Evolutionary conservation across 257 asterid species (phyloP).

Genomic region (Cruciata laevipes): DNA sequence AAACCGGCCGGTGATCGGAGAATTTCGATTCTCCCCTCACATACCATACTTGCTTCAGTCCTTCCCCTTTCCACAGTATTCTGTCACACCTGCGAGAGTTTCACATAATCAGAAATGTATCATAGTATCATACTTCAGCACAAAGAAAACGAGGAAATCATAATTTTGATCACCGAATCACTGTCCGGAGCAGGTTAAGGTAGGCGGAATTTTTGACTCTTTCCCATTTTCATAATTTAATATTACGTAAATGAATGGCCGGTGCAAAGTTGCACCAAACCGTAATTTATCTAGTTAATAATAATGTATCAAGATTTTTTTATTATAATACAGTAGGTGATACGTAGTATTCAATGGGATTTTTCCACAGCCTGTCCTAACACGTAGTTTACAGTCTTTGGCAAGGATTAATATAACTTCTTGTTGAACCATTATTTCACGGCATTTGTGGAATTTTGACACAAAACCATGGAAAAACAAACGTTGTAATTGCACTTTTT

Average conservation of each 20-base stretch:
- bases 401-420: neutral
- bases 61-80: conserved; percentile 87
- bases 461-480: neutral
- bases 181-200: neutral
- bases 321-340: neutral
- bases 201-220: neutral
- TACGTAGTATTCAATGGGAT: neutral
- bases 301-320: neutral
- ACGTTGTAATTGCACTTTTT: too few relatives aligned
- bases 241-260: neutral
- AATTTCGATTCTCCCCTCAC: conserved; percentile 71
- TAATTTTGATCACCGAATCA: neutral
- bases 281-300: too few relatives aligned
- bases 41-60: conserved; percentile 61
- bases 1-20: conserved; percentile 92
- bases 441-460: neutral
- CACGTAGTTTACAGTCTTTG: neutral
- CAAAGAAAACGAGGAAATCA: neutral
- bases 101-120: neutral
- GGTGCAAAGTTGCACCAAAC: neutral
- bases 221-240: neutral
- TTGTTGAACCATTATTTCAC: neutral
- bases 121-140: neutral
- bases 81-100: conserved; percentile 65
- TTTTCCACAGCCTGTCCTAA: neutral